These are phyloP conservation scores for Acaromyces ingoldii DNA, from an alignment of 1,284 basidiomycete genomes.

Conservation along the genomic window DNA sequence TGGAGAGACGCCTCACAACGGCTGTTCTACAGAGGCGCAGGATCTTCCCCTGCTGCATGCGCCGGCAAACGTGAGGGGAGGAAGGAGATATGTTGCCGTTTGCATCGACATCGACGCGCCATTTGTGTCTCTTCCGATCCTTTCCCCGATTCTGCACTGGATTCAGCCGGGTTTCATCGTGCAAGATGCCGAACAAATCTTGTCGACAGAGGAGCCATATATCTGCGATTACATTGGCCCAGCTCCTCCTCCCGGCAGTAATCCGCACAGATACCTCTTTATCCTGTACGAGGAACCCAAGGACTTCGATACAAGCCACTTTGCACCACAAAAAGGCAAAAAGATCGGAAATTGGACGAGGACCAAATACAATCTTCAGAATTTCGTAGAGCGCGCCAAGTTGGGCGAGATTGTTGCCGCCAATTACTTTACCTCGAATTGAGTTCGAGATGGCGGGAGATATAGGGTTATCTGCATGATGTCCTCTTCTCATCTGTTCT, in stretches of 20 bases:
- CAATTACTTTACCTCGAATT: background rate
- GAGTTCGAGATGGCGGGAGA: too few species aligned
- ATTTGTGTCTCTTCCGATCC: background rate
- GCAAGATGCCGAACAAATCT: background rate
- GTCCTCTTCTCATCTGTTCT: too few species aligned
- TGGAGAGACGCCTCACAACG: too few species aligned
- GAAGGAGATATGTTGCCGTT: background rate
- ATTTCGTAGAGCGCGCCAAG: background rate
- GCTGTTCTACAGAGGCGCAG: too few species aligned
- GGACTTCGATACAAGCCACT: background rate
- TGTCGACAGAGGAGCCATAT: background rate
- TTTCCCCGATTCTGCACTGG: background rate
- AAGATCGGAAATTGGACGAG: background rate
- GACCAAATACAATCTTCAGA: background rate
- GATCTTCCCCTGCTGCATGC: too few species aligned
- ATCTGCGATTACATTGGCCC: background rate
- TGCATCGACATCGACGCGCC: background rate
- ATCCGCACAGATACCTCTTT: background rate
- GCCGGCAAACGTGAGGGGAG: too few species aligned
- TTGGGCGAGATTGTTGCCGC: background rate
- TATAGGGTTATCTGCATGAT: too few species aligned
- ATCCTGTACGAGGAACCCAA: background rate
- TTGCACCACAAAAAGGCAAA: background rate
- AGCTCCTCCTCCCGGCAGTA: background rate
- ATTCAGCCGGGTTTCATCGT: background rate